A percentile compares a stretch with the other conserved stretches of the same genome.
Evolutionary conservation across 331 rosid species (phyloP).

Genomic region (Pyracantha coccinea): DNA sequence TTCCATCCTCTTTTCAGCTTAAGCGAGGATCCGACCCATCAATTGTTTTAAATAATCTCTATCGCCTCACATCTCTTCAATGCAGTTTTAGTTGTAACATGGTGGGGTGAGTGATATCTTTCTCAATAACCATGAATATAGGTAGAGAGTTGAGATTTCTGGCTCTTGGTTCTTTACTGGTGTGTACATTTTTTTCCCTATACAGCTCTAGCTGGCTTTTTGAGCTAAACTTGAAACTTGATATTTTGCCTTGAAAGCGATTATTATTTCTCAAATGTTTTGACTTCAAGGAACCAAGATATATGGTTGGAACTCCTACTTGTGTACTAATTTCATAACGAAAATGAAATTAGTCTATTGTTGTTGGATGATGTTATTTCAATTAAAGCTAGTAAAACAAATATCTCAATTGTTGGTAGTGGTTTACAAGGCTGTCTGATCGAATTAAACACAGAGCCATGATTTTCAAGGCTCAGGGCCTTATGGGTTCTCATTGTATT

Average conservation of each 20-base stretch:
- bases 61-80: constrained; percentile 79
- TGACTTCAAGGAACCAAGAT: background rate
- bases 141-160: background rate
- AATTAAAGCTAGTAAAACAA: background rate
- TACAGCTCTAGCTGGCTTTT: background rate
- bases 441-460: background rate
- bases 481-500: background rate
- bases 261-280: background rate
- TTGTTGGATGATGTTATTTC: background rate
- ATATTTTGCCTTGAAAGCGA: background rate
- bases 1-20: constrained; percentile 46
- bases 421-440: background rate
- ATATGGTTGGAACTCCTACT: background rate
- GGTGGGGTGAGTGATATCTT: constrained; percentile 78
- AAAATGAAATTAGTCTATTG: background rate
- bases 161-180: background rate
- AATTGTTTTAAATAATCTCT: constrained; percentile 79
- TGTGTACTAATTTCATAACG: background rate
- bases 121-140: background rate
- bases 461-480: background rate
- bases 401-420: background rate
- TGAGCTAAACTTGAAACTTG: background rate
- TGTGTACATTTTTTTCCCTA: background rate
- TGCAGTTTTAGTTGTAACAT: constrained; percentile 91
- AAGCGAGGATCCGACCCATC: constrained; percentile 87